Percentiles rank a stretch among this genome's conserved stretches.
Evolutionary conservation across 495 filamentous ascomycete genomes (phyloP).

Genomic region (Penicillium desertorum): DNA sequence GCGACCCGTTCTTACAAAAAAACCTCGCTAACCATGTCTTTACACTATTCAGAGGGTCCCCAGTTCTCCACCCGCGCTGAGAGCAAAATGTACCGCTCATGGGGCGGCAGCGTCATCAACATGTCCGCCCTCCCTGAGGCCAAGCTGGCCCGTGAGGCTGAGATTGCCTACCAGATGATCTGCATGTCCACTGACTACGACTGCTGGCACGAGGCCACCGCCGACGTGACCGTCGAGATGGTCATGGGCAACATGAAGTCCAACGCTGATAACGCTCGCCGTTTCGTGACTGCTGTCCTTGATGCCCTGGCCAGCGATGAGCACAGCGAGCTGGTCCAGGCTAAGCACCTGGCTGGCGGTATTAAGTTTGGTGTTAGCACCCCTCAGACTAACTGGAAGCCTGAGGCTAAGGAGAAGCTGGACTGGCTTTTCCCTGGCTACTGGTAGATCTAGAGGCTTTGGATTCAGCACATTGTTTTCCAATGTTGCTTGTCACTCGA

Average conservation of each 20-base stretch:
- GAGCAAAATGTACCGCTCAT: conserved; percentile 87
- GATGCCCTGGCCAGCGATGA: conserved; percentile 78
- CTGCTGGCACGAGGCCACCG: conserved; percentile 79
- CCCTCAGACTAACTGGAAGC: conserved; percentile 58
- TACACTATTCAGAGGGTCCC: conserved; percentile 66
- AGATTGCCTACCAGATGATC: conserved; percentile 96
- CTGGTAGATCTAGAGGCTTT: conserved; percentile 25
- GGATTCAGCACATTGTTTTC: not conserved
- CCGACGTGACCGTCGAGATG: conserved; percentile 89
- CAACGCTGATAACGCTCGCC: conserved; percentile 82
- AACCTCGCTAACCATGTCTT: conserved; percentile 12
- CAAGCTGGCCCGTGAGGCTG: conserved; percentile 92
- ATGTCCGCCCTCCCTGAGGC: conserved; percentile 97
- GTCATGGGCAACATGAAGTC: conserved; percentile 96
- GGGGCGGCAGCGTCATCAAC: conserved; percentile 91
- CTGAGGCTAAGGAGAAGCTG: conserved; percentile 66
- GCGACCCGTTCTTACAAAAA: conserved; percentile 13
- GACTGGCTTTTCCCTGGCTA: conserved; percentile 72
- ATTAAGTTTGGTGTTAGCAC: conserved; percentile 70
- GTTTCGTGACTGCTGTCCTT: conserved; percentile 81
- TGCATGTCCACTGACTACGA: conserved; percentile 99
- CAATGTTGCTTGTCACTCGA: not conserved
- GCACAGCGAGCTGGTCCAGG: conserved; percentile 70
- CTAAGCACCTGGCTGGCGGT: conserved; percentile 56
- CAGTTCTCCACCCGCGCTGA: conserved; percentile 98